Evolutionary conservation across 2,329 filamentous ascomycete genomes (phyloP).

Genomic region (Xenoacremonium recifei): DNA sequence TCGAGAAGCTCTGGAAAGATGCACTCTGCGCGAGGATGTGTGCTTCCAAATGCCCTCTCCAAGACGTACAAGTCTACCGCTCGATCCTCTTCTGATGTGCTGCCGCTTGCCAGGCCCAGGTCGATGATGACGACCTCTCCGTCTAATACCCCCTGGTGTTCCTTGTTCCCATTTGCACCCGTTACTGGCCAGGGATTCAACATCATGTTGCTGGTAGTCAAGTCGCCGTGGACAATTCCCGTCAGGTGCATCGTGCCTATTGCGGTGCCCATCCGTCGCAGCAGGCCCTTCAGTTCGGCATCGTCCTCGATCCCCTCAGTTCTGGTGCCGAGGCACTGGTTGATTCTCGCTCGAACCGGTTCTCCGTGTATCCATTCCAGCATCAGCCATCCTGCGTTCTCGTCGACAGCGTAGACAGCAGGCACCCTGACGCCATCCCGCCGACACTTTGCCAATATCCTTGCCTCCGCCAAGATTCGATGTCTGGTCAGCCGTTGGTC

Average conservation of each 20-base stretch:
- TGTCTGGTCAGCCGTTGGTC: slow-evolving; percentile 84
- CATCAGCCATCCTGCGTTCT: slow-evolving; percentile 68
- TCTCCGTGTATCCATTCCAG: slow-evolving; percentile 81
- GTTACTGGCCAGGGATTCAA: slow-evolving; percentile 43
- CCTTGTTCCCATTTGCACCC: slow-evolving; percentile 15
- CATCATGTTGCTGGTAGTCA: slow-evolving; percentile 98
- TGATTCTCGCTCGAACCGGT: slow-evolving; percentile 68
- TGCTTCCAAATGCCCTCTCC: slow-evolving; percentile 91
- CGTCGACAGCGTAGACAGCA: slow-evolving; percentile 69
- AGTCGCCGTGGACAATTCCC: slow-evolving; percentile 90
- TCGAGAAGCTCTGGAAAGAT: slow-evolving; percentile 73
- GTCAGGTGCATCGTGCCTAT: slow-evolving; percentile 76
- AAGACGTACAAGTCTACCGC: slow-evolving; percentile 96
- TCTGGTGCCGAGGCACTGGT: slow-evolving; percentile 61
- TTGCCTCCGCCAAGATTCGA: slow-evolving; percentile 83
- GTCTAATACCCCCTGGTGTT: slow-evolving; percentile 37
- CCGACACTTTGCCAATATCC: slow-evolving; percentile 76
- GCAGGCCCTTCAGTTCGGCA: slow-evolving; percentile 55
- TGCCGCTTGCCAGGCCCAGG: slow-evolving; percentile 85
- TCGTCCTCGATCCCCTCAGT: slow-evolving; percentile 40
- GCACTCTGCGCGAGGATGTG: slow-evolving; percentile 80
- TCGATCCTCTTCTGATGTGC: slow-evolving; percentile 81
- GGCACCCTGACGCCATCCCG: slow-evolving; percentile 81
- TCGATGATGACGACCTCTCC: slow-evolving; percentile 91
- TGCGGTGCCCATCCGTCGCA: slow-evolving; percentile 68